phyloP scores from a whole-genome alignment of 129 eudicot species.

The Lactuca saligna region DNA sequence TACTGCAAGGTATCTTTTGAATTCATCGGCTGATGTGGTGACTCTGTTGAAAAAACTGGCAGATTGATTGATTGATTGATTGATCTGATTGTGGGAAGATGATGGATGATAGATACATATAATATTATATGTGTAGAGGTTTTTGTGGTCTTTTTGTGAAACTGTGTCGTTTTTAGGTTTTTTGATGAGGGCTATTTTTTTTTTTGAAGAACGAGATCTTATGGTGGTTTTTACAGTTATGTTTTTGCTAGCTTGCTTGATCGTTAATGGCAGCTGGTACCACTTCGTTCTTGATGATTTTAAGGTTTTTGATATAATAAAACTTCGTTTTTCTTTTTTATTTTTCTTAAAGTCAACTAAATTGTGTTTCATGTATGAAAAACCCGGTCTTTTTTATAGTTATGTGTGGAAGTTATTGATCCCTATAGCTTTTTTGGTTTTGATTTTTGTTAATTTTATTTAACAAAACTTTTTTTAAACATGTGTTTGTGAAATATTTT shows the following conservation, averaged over 20 bases:
- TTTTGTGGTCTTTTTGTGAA: conserved; percentile 2
- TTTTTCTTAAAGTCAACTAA: not conserved
- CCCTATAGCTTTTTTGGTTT: too few species aligned
- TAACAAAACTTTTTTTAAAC: too few species aligned
- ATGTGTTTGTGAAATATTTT: too few species aligned
- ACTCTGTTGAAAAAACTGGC: conserved; percentile 56
- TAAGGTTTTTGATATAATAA: not conserved
- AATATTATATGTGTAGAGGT: not conserved
- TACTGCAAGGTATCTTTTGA: conserved; percentile 67
- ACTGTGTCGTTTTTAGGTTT: conserved; percentile 2
- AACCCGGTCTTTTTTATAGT: too few species aligned
- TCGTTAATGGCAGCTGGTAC: not conserved
- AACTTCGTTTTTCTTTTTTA: not conserved
- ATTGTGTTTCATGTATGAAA: not conserved
- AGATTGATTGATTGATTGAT: conserved; percentile 16
- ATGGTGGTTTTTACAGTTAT: conserved; percentile 8
- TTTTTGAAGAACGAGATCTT: conserved; percentile 2
- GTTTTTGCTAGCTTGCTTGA: conserved; percentile 16
- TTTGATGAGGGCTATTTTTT: not conserved
- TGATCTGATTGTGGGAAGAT: not conserved
- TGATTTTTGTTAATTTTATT: too few species aligned
- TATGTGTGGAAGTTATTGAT: too few species aligned
- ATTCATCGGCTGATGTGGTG: conserved; percentile 73
- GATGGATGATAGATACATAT: not conserved
- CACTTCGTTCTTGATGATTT: not conserved